A percentile compares a stretch with the other conserved stretches of the same genome.
Evolutionary conservation across 371 early-diverging fungal species (phyloP).

Genomic region (Mucor velutinosus): DNA sequence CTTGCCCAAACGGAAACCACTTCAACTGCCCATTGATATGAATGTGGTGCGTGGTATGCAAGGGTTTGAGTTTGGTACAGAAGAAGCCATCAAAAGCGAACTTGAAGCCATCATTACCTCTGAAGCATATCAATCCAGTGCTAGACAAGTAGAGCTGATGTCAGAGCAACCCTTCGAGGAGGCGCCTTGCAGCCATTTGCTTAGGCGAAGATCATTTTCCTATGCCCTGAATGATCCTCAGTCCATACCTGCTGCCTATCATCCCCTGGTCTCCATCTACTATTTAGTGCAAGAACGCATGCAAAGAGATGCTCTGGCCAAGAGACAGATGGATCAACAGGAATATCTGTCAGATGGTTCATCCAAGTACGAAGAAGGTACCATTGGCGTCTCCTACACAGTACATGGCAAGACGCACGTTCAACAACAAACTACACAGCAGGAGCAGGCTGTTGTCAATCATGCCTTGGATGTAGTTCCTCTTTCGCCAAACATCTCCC

Average conservation of each 20-base stretch:
- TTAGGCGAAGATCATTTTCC: background rate
- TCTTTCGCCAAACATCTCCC: background rate
- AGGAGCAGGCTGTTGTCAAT: background rate
- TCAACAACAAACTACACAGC: background rate
- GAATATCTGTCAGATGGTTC: background rate
- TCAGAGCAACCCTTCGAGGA: background rate
- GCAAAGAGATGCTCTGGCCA: slow-evolving; percentile 48
- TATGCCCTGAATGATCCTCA: slow-evolving; percentile 32
- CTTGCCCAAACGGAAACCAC: slow-evolving; percentile 64
- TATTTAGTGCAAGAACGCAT: slow-evolving; percentile 81
- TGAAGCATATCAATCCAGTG: slow-evolving; percentile 26
- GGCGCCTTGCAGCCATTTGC: background rate
- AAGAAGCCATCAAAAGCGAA: slow-evolving; percentile 62
- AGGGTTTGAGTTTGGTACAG: slow-evolving; percentile 86
- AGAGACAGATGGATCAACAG: background rate
- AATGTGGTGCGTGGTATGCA: slow-evolving; percentile 77
- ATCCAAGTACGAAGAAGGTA: background rate
- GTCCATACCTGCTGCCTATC: slow-evolving; percentile 36
- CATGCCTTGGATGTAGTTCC: background rate
- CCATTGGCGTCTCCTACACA: slow-evolving; percentile 8
- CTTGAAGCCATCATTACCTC: slow-evolving; percentile 54
- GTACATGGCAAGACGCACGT: background rate
- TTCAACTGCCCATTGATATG: slow-evolving; percentile 68
- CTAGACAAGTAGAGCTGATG: background rate
- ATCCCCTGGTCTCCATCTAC: slow-evolving; percentile 83